Percentiles rank a stretch among this genome's conserved stretches.
Evolutionary conservation across 1,139 yeast species (phyloP).

Genomic region (Candida tetrigidarum): DNA sequence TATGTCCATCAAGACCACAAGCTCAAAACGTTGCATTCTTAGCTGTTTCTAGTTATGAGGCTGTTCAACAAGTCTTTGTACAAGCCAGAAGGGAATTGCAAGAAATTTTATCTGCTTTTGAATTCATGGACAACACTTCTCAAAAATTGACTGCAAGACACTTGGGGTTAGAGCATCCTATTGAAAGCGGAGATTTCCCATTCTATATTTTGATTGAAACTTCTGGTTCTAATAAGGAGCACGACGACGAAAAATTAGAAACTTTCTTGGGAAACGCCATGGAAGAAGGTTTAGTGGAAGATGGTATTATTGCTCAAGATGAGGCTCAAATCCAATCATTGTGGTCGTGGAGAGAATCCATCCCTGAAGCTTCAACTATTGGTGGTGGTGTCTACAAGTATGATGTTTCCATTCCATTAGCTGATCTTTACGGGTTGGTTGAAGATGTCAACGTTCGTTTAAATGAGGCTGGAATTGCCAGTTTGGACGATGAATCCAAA

Average conservation of each 20-base stretch:
- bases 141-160: conserved; percentile 66
- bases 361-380: conserved; percentile 86
- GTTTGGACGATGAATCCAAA: conserved; percentile 61
- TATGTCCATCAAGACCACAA: conserved; percentile 92
- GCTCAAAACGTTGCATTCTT: conserved; percentile 88
- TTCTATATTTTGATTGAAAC: conserved; percentile 93
- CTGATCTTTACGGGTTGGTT: conserved; percentile 78
- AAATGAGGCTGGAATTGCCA: conserved; percentile 59
- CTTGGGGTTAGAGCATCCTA: conserved; percentile 68
- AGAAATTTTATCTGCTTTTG: conserved; percentile 92
- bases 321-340: conserved; percentile 80
- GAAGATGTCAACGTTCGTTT: conserved; percentile 69
- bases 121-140: conserved; percentile 86
- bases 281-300: conserved; percentile 82
- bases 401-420: conserved; percentile 88
- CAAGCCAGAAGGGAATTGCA: conserved; percentile 79
- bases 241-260: conserved; percentile 79
- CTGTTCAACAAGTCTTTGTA: conserved; percentile 80
- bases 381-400: conserved; percentile 97
- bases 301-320: conserved; percentile 96
- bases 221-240: conserved; percentile 88
- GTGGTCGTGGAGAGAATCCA: conserved; percentile 95
- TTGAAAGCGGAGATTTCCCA: conserved; percentile 75
- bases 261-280: conserved; percentile 79
- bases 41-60: conserved; percentile 80